A percentile compares a stretch with the other conserved stretches of the same genome.
Evolutionary conservation across 106 monocot species (phyloP).

Genomic region (Dendrobium officinale): DNA sequence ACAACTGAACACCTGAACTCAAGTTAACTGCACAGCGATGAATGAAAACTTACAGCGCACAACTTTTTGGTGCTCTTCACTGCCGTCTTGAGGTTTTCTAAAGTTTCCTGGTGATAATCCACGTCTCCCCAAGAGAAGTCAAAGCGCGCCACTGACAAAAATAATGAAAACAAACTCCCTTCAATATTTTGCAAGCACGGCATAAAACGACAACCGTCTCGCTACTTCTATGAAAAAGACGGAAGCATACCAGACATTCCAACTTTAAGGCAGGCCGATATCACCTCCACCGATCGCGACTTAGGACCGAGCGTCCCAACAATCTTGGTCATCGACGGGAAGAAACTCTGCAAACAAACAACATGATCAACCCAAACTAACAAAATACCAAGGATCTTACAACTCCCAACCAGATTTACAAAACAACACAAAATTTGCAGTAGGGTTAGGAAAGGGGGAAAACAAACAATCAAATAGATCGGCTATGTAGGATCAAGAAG

Average conservation of each 20-base stretch:
- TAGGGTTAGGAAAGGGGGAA: no score
- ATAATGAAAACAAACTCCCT: not conserved
- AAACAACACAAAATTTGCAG: not conserved
- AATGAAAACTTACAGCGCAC: slow-evolving; percentile 58
- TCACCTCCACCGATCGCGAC: slow-evolving; percentile 73
- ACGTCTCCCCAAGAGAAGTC: slow-evolving; percentile 93
- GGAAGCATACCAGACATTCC: slow-evolving; percentile 85
- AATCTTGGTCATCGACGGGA: slow-evolving; percentile 98
- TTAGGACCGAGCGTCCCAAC: slow-evolving; percentile 97
- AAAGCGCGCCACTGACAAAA: slow-evolving; percentile 66
- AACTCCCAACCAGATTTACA: not conserved
- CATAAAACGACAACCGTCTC: not conserved
- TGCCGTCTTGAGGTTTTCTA: slow-evolving; percentile 88
- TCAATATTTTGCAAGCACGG: not conserved
- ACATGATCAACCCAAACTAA: not conserved
- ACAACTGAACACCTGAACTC: not conserved
- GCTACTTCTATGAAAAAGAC: not conserved
- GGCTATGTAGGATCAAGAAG: not conserved
- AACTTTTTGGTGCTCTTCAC: slow-evolving; percentile 94
- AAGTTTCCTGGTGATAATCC: slow-evolving; percentile 86
- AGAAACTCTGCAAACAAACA: slow-evolving; percentile 62
- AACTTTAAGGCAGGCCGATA: slow-evolving; percentile 88
- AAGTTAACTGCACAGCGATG: not conserved
- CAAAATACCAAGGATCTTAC: not conserved
- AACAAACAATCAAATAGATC: no score